Evolutionary conservation across 75 land plant species (phyloP), one percentile per base, ranked within the genome.

Genomic region (Gnetum montanum): DNA sequence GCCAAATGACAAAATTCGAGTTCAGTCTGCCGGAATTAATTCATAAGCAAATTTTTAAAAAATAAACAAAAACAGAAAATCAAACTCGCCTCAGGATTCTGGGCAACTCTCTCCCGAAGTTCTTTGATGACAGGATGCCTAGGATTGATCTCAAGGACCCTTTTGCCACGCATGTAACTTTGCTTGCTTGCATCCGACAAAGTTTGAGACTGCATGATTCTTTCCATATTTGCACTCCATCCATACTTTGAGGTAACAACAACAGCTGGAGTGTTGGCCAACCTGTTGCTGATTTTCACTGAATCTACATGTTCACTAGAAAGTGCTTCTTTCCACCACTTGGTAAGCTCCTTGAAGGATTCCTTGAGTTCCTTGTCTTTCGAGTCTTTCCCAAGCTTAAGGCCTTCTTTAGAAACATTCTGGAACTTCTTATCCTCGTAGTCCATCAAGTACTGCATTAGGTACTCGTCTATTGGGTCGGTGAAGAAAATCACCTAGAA

Each of bases 171-270:
- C 96, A 93, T 89, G 52, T 93, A 85, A 51, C 71, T 67, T 56
- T 89, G 87, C 57, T 77, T 93, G 57, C 55, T 77, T 23, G 88
- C 75, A 75, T 93, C 98, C 8, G 84, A 70, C 2, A 93, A 73
- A 29, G 96, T 93, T 52, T 89, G 98, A 0, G 96, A 75, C 29
- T 73, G 77, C 98, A 94, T 94, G 51, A 94, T 90, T 59, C 87
- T 73, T 69, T 94, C 98, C 98, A 90, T 94, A 62, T 94, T 94
- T 29, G 98, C 84, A 57, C 97, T 90, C 98, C 98, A 94, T 7
- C 98, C 96, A 67, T 70, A 89, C 66, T 90, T 94, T 0, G 98
- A 94, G 16, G 98, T 90, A 29, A 94, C 91, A 36, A 94, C 98
- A 19, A 94, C 88, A 46, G 87, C 85, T 3, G 98, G 98, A 0